Base-by-base conservation (phyloP, 805 yeast species). In the Wickerhamiella alocasiicola region DNA sequence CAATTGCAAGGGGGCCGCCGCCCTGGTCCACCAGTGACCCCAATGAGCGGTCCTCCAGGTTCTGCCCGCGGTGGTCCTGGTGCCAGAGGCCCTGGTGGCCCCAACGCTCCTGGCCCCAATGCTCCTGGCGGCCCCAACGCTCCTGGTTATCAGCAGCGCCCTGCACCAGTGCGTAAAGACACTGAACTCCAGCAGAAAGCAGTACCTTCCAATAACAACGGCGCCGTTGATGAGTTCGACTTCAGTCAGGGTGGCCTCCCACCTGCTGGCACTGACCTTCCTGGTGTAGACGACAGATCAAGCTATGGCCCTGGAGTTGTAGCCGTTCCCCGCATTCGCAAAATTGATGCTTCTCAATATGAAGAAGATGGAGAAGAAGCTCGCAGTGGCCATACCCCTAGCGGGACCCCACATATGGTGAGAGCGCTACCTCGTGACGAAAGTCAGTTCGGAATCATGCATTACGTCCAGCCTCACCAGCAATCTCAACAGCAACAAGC, bases 191-290 rank as follows among this genome's bases (percentile, higher is more conserved):
- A 17, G 21, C 39, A 19, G 15, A 26, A 23, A 9, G 31, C 31
- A 3, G 17, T 18, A 12, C 25, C 29, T 3, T 24, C 6, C 11
- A 19, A 35, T 9, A 24, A 26, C 31, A 23, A 25, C 3, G 23
- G 35, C 17, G 15, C 19, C 11, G 26, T 31, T 19, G n/a, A n/a
- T n/a, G 38, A 18, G 24, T 28, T 28, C 21, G 33, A 36, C 15
- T 35, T 27, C 24, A 31, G 31, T 7, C n/a, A n/a, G n/a, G 27
- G 39, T 13, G 19, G 6, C 9, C 25, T 31, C 2, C 36, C 54
- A 9, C 56, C 59, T 12, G 60, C 61, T 6, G 60, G 60, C 3
- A 44, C 54, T 6, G 54, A 52, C 30, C 34, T 55, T 12, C 33
- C 47, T n/a, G 60, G 55, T 7, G 46, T 52, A 3, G 52, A 50